Evolutionary conservation across 148 eudicot species (phyloP).

Genomic region (Rhododendron griersonianum): DNA sequence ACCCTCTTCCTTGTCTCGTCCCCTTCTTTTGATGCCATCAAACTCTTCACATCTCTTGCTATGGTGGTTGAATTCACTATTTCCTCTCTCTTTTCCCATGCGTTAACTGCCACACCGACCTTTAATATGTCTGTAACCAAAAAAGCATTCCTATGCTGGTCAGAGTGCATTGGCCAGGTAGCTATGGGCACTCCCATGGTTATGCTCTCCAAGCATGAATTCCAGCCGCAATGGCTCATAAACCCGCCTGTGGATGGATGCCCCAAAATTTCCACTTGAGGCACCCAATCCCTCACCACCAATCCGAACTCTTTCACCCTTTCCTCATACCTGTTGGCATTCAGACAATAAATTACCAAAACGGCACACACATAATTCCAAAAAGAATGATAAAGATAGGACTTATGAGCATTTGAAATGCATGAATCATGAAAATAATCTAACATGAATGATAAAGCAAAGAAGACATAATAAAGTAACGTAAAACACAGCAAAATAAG

Average conservation of each 20-base stretch:
- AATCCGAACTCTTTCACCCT: neutral
- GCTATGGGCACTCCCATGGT: neutral
- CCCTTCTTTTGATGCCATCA: too few species aligned
- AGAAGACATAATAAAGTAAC: neutral
- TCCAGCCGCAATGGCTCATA: slow-evolving; percentile 4
- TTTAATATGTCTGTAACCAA: neutral
- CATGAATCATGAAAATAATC: neutral
- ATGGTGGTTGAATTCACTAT: neutral
- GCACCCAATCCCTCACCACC: neutral
- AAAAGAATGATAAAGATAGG: neutral
- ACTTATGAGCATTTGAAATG: neutral
- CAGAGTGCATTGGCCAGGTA: slow-evolving; percentile 3
- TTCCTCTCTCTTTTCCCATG: neutral
- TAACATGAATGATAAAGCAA: neutral
- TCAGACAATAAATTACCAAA: neutral
- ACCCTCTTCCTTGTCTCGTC: too few species aligned
- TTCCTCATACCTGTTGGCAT: neutral
- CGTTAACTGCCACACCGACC: neutral
- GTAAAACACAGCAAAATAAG: neutral
- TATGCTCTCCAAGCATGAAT: slow-evolving; percentile 2
- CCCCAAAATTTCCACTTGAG: neutral
- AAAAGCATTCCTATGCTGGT: neutral
- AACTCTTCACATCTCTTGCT: neutral
- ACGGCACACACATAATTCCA: neutral
- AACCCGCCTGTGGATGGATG: neutral